Evolutionary conservation across 257 asterid species (phyloP).

Genomic region (Solanum tacnaense): DNA sequence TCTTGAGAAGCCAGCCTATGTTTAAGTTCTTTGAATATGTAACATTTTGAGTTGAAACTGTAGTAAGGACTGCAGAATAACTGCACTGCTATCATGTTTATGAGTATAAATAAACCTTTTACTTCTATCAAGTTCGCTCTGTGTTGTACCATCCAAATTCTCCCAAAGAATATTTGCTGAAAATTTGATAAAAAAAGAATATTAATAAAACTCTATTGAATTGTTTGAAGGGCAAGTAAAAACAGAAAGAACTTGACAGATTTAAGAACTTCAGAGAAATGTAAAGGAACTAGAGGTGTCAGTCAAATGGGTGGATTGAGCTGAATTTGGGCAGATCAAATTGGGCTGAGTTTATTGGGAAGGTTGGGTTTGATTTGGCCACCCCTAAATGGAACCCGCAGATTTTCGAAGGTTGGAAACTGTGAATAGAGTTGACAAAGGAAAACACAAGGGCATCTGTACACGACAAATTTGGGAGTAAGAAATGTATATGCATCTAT

Average conservation of each 20-base stretch:
- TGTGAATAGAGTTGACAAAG: neutral
- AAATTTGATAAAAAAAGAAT: neutral
- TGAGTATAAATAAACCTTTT: neutral
- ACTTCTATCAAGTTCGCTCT: neutral
- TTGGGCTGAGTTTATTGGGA: too few relatives aligned
- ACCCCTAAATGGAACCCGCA: too few relatives aligned
- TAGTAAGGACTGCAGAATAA: neutral
- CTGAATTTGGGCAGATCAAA: neutral
- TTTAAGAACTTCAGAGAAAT: neutral
- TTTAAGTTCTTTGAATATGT: neutral
- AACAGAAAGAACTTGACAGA: neutral
- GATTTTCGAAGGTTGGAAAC: too few relatives aligned
- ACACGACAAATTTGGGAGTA: too few relatives aligned
- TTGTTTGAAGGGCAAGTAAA: neutral
- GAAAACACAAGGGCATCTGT: neutral
- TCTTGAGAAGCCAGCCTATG: slow-evolving; percentile 51
- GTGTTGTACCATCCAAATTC: neutral
- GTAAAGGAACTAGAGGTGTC: too few relatives aligned
- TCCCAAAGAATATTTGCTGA: neutral
- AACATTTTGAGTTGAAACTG: neutral
- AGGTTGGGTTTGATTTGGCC: too few relatives aligned
- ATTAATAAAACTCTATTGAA: neutral
- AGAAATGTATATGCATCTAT: neutral
- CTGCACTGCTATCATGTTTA: neutral
- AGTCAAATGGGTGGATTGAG: neutral